Conservation (phyloP, 225 moss, liverwort and hornwort species). For the Physcomitrium patens region DNA sequence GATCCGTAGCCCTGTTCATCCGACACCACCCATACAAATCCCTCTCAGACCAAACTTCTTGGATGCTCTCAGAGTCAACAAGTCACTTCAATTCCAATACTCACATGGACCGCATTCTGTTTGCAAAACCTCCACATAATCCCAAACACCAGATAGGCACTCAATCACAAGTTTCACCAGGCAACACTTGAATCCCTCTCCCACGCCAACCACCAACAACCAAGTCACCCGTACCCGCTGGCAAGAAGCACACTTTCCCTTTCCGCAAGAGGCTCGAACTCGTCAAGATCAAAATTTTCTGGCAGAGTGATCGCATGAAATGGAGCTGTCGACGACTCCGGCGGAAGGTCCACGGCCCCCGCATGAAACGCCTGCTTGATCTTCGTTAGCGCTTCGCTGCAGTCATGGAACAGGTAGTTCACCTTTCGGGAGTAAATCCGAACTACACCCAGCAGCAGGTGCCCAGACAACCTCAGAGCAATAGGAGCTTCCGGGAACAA, state of each 20-base stretch:
- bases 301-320: conserved; percentile 97
- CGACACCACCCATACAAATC: conserved; percentile 25
- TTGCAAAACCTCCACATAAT: conserved; percentile 18
- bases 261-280: conserved; percentile 94
- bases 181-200: background rate
- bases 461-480: conserved; percentile 92
- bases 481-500: conserved; percentile 98
- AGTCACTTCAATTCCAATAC: background rate
- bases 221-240: conserved; percentile 56
- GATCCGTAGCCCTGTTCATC: conserved; percentile 70
- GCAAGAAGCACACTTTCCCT: conserved; percentile 82
- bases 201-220: conserved; percentile 11
- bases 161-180: background rate
- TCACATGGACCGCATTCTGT: background rate
- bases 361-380: conserved; percentile 98
- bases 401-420: conserved; percentile 99
- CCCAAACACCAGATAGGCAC: background rate
- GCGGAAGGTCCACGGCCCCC: conserved; percentile 97
- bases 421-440: conserved; percentile 99
- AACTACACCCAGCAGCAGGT: conserved; percentile 91
- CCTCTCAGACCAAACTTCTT: conserved; percentile 15
- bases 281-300: conserved; percentile 95
- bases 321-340: conserved; percentile 92
- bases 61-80: background rate
- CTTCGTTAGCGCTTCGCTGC: conserved; percentile 98